These are phyloP conservation scores for Rhodofomes roseus DNA, from an alignment of 1,284 basidiomycete genomes.

Conservation along the genomic window DNA sequence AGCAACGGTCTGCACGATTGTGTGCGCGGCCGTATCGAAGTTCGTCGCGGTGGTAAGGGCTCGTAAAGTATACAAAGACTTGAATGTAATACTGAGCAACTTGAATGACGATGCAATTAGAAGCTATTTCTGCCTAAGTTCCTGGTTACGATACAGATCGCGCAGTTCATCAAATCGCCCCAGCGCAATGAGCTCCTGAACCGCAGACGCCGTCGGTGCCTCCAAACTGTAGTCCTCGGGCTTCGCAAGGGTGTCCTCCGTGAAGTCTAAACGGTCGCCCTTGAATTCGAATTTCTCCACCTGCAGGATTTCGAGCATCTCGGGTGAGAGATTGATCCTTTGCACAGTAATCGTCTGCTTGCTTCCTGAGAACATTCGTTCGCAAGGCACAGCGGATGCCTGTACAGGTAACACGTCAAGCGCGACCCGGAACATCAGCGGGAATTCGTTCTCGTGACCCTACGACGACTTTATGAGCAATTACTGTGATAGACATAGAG, in stretches of 20 bases:
- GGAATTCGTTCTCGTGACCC: conserved; percentile 6
- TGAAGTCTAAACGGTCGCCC: background rate
- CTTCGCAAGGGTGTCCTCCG: background rate
- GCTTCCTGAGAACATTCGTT: conserved; percentile 25
- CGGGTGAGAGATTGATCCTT: conserved; percentile 8
- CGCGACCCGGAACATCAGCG: conserved; percentile 15
- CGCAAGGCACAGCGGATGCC: conserved; percentile 25
- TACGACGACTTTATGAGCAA: background rate
- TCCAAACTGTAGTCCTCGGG: background rate
- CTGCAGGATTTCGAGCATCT: conserved; percentile 24
- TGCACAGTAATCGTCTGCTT: conserved; percentile 19
- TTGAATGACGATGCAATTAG: background rate
- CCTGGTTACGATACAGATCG: background rate
- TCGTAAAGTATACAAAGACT: too few species aligned
- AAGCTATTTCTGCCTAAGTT: background rate
- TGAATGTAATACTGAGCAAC: too few species aligned
- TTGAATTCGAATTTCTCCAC: conserved; percentile 18
- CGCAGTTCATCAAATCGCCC: background rate
- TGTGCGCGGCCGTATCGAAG: too few species aligned
- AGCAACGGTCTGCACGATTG: too few species aligned
- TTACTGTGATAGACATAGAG: background rate
- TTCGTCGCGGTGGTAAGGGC: too few species aligned
- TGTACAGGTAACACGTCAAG: conserved; percentile 24
- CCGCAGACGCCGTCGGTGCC: background rate
- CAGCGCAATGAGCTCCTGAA: background rate